Conservation (phyloP, 2,329 filamentous ascomycete genomes). For the Botrytis porri region DNA sequence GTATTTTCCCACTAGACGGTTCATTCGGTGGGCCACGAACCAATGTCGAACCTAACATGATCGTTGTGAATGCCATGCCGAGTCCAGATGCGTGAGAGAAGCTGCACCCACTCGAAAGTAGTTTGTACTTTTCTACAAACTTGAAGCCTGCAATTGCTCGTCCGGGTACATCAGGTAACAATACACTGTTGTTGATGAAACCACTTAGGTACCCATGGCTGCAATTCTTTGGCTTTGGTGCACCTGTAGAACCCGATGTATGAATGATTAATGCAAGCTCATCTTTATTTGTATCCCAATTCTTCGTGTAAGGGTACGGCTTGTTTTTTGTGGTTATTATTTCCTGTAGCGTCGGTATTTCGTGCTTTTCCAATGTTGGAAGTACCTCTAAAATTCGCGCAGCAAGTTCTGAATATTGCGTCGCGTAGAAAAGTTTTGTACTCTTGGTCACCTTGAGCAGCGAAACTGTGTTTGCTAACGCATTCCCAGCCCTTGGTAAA, state of each 20-base stretch:
- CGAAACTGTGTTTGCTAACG: constrained; percentile 25
- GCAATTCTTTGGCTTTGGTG: constrained; percentile 56
- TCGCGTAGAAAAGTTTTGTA: constrained; percentile 24
- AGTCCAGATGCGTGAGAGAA: constrained; percentile 29
- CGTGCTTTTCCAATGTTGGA: constrained; percentile 15
- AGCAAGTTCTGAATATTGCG: constrained; percentile 14
- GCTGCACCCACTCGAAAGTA: constrained; percentile 1
- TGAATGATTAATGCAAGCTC: constrained; percentile 41
- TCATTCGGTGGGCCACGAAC: constrained; percentile 22
- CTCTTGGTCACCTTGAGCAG: constrained; percentile 25
- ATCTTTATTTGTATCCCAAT: constrained; percentile 38
- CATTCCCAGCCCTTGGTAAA: constrained; percentile 26
- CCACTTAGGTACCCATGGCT: constrained; percentile 42
- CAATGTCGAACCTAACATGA: constrained; percentile 14
- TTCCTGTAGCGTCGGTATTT: constrained; percentile 32
- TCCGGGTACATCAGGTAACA: constrained; percentile 13
- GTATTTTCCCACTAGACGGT: constrained; percentile 21
- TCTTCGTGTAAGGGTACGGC: constrained; percentile 38
- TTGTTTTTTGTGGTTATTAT: constrained; percentile 30
- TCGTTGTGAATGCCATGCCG: neutral
- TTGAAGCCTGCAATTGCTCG: neutral
- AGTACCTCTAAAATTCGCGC: constrained; percentile 4
- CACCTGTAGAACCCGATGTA: constrained; percentile 52
- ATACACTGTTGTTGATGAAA: constrained; percentile 35
- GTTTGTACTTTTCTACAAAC: neutral